Evolutionary conservation across 257 asterid genomes (phyloP), one percentile per base, ranked within the genome.

Genomic region (Jacaranda mimosifolia): DNA sequence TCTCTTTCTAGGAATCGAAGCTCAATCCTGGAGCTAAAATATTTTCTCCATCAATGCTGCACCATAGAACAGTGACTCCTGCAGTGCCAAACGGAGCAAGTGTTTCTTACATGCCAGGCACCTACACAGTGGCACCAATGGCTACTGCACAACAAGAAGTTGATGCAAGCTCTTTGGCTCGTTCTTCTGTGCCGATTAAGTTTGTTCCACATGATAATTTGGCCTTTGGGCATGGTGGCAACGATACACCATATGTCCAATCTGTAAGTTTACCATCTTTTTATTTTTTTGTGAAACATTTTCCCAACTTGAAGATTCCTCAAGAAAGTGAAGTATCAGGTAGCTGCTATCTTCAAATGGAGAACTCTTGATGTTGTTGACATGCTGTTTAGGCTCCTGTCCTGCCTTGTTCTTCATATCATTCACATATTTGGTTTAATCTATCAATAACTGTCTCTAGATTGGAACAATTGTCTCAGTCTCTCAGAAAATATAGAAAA

Each of bases 21-120:
- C 97, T 93, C 88, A 93, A 93, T 82, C 98, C 98, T 35, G 90
- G 85, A 83, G 98, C 98, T 63, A 91, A 90, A 85, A 74, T 85
- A 55, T 93, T 91, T 83, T 86, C 88, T 75, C 98, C 98, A 46
- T 91, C 96, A 3, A n/a, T 71, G 80, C 40, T 72, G 74, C 88
- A 78, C 58, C 88, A 83, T 57, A 85, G 83, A 81, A 69, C 86
- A 3, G 89, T 69, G 59, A 85, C 90, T 19, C 87, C 96, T 77
- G 82, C 87, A 43, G 66, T 85, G 69, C 81, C 88, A 77, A 81
- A 83, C 10, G 82, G 82, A 74, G 82, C 85, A 14, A 84, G 65
- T 82, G 82, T 83, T 82, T 63, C 85, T 70, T 86, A 81, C 81
- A 38, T 75, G 73, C 77, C 91, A 45, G 83, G 85, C 39, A 72